Conservation (phyloP, 1,139 yeast species). For the Pichia norvegensis region DNA sequence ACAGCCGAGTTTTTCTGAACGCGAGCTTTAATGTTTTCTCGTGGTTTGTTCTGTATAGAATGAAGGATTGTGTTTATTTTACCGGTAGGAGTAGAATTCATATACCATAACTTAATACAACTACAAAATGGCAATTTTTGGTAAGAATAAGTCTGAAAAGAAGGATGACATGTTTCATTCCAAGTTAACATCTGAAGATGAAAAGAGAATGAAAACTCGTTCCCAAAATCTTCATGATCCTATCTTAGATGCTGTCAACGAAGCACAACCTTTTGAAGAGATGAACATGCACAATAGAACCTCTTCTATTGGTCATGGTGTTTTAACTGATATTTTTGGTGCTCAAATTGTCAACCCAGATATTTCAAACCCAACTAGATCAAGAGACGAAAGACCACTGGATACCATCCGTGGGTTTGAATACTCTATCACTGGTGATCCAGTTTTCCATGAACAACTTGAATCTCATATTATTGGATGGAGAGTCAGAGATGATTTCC, state of each 20-base stretch:
- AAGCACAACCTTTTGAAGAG: constrained; percentile 92
- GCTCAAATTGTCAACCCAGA: constrained; percentile 67
- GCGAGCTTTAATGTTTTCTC: too few species aligned
- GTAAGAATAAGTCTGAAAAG: neutral
- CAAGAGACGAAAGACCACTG: constrained; percentile 88
- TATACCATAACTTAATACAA: neutral
- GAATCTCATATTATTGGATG: constrained; percentile 76
- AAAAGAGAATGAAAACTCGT: constrained; percentile 48
- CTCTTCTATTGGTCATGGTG: constrained; percentile 33
- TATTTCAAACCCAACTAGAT: constrained; percentile 83
- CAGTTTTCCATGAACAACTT: constrained; percentile 64
- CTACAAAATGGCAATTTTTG: neutral
- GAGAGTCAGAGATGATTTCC: constrained; percentile 57
- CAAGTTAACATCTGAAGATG: constrained; percentile 39
- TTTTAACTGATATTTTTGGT: constrained; percentile 78
- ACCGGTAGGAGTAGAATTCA: too few species aligned
- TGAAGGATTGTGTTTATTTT: too few species aligned
- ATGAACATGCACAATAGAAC: constrained; percentile 35
- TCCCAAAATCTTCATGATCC: constrained; percentile 76
- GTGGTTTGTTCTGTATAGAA: too few species aligned
- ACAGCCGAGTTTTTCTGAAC: too few species aligned
- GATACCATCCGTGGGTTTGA: constrained; percentile 92
- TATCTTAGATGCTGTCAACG: constrained; percentile 81
- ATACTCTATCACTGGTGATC: constrained; percentile 86
- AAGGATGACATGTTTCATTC: constrained; percentile 23